Conservation (phyloP, 306 rosid species). For the Fragaria ananassa region DNA sequence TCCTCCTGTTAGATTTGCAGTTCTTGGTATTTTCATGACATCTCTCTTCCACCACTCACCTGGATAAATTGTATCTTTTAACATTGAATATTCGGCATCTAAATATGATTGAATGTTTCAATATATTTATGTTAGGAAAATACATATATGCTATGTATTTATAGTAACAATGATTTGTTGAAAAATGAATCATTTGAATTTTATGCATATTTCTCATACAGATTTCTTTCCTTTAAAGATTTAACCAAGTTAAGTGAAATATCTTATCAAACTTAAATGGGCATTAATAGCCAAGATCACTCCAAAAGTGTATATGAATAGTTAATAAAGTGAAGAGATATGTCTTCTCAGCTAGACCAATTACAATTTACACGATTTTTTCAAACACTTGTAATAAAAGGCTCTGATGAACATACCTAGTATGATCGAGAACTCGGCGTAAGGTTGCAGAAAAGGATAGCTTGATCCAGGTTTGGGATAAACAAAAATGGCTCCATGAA, state of each 20-base stretch:
- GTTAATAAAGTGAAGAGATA: too few species aligned
- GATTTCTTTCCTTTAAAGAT: background rate
- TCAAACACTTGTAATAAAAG: background rate
- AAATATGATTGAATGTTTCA: background rate
- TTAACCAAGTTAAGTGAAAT: background rate
- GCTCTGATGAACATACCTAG: constrained; percentile 28
- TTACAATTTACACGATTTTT: too few species aligned
- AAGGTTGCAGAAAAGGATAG: constrained; percentile 45
- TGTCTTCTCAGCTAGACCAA: background rate
- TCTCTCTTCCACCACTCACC: constrained; percentile 69
- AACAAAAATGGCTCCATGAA: constrained; percentile 46
- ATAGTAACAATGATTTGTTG: background rate
- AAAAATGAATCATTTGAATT: background rate
- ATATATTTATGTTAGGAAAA: background rate
- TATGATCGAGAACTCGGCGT: constrained; percentile 38
- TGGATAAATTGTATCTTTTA: background rate
- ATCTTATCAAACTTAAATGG: too few species aligned
- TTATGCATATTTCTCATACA: background rate
- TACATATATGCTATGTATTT: background rate
- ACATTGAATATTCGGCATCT: too few species aligned
- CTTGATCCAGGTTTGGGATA: constrained; percentile 30
- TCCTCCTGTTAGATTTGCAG: constrained; percentile 35
- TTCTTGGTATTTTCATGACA: constrained; percentile 29
- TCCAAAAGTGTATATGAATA: too few species aligned
- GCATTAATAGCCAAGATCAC: too few species aligned